Evolutionary conservation across 805 yeast genomes (phyloP).

Genomic region (Metschnikowia gelsemii): DNA sequence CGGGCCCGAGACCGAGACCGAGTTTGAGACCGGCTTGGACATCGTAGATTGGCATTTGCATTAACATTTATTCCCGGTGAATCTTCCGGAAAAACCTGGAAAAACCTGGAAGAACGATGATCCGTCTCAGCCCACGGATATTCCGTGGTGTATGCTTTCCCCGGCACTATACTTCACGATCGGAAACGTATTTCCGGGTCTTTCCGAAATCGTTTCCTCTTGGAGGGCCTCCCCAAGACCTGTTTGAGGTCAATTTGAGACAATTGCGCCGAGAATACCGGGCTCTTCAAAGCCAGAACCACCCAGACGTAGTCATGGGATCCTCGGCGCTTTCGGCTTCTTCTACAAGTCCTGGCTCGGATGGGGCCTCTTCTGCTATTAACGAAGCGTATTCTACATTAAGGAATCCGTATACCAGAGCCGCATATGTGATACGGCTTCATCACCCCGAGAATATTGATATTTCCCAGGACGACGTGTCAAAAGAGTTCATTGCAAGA

Average conservation of each 20-base stretch:
- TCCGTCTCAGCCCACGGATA: not conserved
- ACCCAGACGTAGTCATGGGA: slow-evolving; percentile 67
- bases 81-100: not conserved
- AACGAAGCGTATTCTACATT: slow-evolving; percentile 78
- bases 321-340: slow-evolving; percentile 19
- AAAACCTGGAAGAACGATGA: not conserved
- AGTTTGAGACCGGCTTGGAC: too few relatives aligned
- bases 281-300: slow-evolving; percentile 65
- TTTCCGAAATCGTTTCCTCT: slow-evolving; percentile 76
- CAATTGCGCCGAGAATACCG: slow-evolving; percentile 74
- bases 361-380: slow-evolving; percentile 43
- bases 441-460: slow-evolving; percentile 46
- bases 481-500: slow-evolving; percentile 42
- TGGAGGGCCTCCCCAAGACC: slow-evolving; percentile 60
- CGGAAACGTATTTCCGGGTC: slow-evolving; percentile 47
- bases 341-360: slow-evolving; percentile 2
- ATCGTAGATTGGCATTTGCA: too few relatives aligned
- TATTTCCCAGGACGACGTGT: slow-evolving; percentile 55
- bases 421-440: slow-evolving; percentile 37
- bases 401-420: slow-evolving; percentile 63
- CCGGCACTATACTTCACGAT: not conserved
- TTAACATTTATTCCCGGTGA: not conserved
- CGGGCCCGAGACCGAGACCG: too few relatives aligned
- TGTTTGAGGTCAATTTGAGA: slow-evolving; percentile 56
- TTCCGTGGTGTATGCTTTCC: not conserved